These are phyloP conservation scores for Venturia aucupariae DNA, from an alignment of 2,329 filamentous ascomycete species.

Conservation along the genomic window DNA sequence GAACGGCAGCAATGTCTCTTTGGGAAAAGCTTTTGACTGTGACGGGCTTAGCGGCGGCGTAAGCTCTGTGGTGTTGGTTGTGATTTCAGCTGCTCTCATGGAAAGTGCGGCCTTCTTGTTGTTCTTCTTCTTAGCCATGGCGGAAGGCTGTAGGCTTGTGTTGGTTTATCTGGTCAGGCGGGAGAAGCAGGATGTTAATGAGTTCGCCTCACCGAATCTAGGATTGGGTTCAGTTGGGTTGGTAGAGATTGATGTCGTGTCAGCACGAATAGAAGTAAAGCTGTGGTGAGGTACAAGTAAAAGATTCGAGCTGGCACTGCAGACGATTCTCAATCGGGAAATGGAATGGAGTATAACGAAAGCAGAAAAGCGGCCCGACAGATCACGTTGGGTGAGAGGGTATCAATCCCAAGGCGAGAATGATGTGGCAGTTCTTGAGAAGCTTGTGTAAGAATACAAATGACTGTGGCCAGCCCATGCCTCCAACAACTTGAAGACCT, in stretches of 20 bases:
- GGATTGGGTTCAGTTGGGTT: neutral
- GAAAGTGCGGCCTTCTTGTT: conserved; percentile 1
- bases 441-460: neutral
- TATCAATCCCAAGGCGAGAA: neutral
- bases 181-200: neutral
- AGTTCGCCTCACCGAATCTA: neutral
- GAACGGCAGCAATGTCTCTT: neutral
- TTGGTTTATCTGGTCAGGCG: neutral
- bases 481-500: neutral
- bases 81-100: neutral
- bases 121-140: conserved; percentile 12
- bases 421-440: conserved; percentile 10
- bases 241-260: neutral
- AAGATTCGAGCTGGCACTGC: conserved; percentile 9
- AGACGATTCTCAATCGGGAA: neutral
- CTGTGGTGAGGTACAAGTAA: neutral
- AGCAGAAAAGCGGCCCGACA: neutral
- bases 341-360: neutral
- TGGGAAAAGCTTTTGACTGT: neutral
- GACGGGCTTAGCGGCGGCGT: neutral
- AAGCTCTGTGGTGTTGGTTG: neutral
- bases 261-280: conserved; percentile 5
- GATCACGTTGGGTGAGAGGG: neutral
- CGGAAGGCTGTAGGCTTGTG: neutral
- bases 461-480: conserved; percentile 1